Percentiles rank a stretch among this genome's conserved stretches.
Conservation (phyloP, 768 basidiomycete genomes). For the Lentinus tigrinus region DNA sequence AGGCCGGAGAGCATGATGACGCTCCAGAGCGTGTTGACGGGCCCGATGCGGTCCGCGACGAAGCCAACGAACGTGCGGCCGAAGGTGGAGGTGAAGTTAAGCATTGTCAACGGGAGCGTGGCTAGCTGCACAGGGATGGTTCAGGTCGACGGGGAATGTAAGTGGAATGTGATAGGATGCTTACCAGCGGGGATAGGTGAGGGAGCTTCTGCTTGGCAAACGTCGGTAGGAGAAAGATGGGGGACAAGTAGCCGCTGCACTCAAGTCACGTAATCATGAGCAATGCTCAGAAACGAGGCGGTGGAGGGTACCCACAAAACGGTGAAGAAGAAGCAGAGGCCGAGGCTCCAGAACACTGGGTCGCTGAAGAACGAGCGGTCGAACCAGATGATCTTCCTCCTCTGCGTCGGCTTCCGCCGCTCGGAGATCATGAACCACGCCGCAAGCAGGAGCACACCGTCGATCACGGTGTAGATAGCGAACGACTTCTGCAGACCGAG, state of each 20-base stretch:
- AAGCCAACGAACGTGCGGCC: conserved; percentile 22
- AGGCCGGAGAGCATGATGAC: conserved; percentile 21
- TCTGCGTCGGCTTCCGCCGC: conserved; percentile 7
- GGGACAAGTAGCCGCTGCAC: conserved; percentile 19
- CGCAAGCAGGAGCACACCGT: conserved; percentile 15
- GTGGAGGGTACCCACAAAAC: conserved; percentile 12
- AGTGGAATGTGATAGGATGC: neutral
- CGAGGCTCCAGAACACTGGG: conserved; percentile 24
- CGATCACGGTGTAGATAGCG: conserved; percentile 20
- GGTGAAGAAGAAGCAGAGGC: conserved; percentile 20
- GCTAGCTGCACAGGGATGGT: conserved; percentile 7
- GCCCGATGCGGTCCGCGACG: conserved; percentile 20
- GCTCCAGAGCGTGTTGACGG: conserved; percentile 21
- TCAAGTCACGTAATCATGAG: neutral
- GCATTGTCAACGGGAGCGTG: conserved; percentile 15
- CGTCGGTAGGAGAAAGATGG: conserved; percentile 21
- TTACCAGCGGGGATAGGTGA: conserved; percentile 7
- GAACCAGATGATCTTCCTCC: conserved; percentile 21
- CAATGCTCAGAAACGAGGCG: neutral
- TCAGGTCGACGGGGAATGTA: neutral
- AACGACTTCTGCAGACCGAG: conserved; percentile 20
- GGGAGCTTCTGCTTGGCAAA: conserved; percentile 15
- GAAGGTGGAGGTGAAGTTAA: conserved; percentile 21
- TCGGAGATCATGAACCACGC: conserved; percentile 23
- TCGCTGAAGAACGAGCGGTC: conserved; percentile 21